Conservation (phyloP, 257 asterid species). For the Linderniella brevidens region DNA sequence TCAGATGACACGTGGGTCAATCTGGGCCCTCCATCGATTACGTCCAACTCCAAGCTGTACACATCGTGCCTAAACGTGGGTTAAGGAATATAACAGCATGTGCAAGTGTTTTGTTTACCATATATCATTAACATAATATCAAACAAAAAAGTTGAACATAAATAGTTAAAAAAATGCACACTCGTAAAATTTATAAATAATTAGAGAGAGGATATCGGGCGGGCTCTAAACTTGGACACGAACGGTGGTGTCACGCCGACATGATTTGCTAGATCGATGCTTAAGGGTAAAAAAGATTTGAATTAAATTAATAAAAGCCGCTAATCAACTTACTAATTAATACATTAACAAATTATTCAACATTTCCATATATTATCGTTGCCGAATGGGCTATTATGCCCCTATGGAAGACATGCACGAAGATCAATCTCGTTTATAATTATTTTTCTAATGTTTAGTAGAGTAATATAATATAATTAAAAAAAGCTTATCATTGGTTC, state of each 20-base stretch:
- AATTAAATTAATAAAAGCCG: no score
- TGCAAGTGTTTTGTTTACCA: slow-evolving; percentile 6
- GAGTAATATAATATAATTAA: slow-evolving; percentile 5
- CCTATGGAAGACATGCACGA: not conserved
- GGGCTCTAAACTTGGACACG: slow-evolving; percentile 64
- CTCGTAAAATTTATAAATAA: slow-evolving; percentile 32
- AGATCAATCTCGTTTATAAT: no score
- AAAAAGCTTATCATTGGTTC: slow-evolving; percentile 20
- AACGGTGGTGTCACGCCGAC: slow-evolving; percentile 49
- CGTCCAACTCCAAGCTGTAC: slow-evolving; percentile 63
- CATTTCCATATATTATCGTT: not conserved
- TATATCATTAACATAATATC: no score
- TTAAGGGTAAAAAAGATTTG: slow-evolving; percentile 15
- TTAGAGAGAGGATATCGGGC: no score
- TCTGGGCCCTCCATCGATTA: slow-evolving; percentile 18
- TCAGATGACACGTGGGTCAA: slow-evolving; percentile 25
- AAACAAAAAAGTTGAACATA: slow-evolving; percentile 7
- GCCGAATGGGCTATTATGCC: slow-evolving; percentile 4
- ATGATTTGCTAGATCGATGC: slow-evolving; percentile 49
- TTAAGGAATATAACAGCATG: slow-evolving; percentile 82
- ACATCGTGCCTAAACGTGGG: slow-evolving; percentile 90
- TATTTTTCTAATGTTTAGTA: no score
- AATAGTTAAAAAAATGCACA: slow-evolving; percentile 8
- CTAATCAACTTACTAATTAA: no score
- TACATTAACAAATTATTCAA: no score